Percentiles rank a stretch among this genome's conserved stretches.
Conservation (phyloP, 2,329 filamentous ascomycete species). For the Tolypocladium ophioglossoides region DNA sequence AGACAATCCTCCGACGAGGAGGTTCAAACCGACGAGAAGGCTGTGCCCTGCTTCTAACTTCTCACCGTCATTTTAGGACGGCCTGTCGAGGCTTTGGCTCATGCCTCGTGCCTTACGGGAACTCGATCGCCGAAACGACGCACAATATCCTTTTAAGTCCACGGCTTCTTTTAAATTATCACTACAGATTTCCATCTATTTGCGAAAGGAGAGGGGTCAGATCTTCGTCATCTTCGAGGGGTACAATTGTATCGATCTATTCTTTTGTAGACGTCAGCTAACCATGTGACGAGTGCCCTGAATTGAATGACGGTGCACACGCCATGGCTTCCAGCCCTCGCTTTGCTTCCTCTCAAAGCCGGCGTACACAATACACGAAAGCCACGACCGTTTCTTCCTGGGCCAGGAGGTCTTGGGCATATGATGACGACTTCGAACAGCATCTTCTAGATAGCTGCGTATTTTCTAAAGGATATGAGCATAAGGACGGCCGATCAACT, state of each 20-base stretch:
- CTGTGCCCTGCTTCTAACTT: background rate
- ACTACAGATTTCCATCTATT: background rate
- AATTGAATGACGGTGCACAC: too few species aligned
- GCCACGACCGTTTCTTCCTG: background rate
- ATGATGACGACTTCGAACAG: slow-evolving; percentile 4
- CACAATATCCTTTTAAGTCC: too few species aligned
- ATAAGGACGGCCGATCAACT: background rate
- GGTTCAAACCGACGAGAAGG: background rate
- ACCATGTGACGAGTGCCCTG: too few species aligned
- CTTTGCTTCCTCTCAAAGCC: background rate
- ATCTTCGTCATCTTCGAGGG: slow-evolving; percentile 11
- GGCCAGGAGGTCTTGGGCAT: background rate
- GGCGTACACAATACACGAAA: background rate
- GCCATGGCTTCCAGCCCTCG: background rate
- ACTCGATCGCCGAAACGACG: too few species aligned
- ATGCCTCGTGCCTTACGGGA: too few species aligned
- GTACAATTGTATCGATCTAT: slow-evolving; percentile 2
- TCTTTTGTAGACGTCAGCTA: too few species aligned
- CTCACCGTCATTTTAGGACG: too few species aligned
- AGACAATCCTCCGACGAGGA: background rate
- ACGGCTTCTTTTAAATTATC: too few species aligned
- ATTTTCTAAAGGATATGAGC: slow-evolving; percentile 1
- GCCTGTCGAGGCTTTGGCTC: too few species aligned
- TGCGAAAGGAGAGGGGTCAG: slow-evolving; percentile 9
- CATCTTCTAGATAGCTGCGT: slow-evolving; percentile 4